phyloP scores from a whole-genome alignment of 202 grass and related monocot species.

The Saccharum hybrid region DNA sequence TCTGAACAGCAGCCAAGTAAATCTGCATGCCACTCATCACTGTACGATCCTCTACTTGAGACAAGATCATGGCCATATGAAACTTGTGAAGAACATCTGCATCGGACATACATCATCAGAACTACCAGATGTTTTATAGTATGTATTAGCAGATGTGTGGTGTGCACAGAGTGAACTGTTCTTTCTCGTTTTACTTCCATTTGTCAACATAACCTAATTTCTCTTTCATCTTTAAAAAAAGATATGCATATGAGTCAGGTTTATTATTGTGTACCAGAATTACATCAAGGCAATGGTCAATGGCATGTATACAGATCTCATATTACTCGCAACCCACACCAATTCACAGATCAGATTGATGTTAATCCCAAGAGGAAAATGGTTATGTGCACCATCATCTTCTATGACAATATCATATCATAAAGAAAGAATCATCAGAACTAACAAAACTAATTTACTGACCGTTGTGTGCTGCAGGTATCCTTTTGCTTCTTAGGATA shows the following conservation, averaged over 20 bases:
- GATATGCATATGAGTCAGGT: neutral
- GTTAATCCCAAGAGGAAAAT: neutral
- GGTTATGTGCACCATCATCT: neutral
- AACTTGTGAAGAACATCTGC: conserved; percentile 70
- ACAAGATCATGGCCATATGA: conserved; percentile 55
- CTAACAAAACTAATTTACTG: conserved; percentile 29
- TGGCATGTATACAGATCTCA: neutral
- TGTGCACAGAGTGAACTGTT: neutral
- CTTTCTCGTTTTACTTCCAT: neutral
- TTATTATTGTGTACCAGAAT: conserved; percentile 12
- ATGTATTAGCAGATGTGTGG: neutral
- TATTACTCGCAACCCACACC: neutral
- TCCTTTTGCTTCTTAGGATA: conserved; percentile 64
- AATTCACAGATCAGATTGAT: neutral
- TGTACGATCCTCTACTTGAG: conserved; percentile 52
- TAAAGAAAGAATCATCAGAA: conserved; percentile 20
- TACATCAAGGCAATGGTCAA: neutral
- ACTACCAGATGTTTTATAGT: conserved; percentile 17
- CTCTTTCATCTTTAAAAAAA: conserved; percentile 13
- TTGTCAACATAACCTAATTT: conserved; percentile 5
- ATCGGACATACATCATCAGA: conserved; percentile 39
- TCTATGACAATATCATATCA: neutral
- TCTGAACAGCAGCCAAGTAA: conserved; percentile 99
- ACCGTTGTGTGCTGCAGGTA: conserved; percentile 51
- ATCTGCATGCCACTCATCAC: conserved; percentile 88